A percentile compares a stretch with the other conserved stretches of the same genome.
phyloP scores from a whole-genome alignment of 139 green algal species.

The Auxenochlorella protothecoides region DNA sequence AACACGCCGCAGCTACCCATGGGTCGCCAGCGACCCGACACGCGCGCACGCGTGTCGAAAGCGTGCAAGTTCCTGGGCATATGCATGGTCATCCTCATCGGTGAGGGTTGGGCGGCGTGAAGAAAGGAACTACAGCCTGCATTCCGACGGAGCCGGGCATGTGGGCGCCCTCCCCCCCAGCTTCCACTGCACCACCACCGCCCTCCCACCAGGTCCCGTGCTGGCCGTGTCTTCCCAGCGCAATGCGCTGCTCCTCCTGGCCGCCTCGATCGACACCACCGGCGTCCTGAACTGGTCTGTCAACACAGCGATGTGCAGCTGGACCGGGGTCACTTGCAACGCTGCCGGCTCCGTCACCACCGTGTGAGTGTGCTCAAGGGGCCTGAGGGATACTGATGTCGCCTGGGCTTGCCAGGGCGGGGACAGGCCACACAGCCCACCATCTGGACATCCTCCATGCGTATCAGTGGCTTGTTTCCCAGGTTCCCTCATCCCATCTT shows the following conservation, averaged over 20 bases:
- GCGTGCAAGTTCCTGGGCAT: neutral
- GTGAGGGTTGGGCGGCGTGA: neutral
- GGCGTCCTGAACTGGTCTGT: neutral
- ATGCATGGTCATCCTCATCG: too few species aligned
- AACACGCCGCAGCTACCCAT: too few species aligned
- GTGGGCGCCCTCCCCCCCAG: too few species aligned
- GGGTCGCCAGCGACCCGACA: too few species aligned
- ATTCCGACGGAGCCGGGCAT: too few species aligned
- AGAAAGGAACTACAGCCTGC: neutral
- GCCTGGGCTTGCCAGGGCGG: neutral
- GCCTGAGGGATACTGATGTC: neutral
- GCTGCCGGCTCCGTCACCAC: conserved; percentile 1
- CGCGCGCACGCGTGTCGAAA: neutral
- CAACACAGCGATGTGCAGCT: conserved; percentile 1
- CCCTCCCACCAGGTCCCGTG: neutral
- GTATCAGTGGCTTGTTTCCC: neutral
- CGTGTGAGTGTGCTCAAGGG: neutral
- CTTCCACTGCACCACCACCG: too few species aligned
- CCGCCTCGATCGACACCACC: neutral
- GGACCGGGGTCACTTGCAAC: conserved; percentile 19
- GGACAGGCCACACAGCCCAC: neutral
- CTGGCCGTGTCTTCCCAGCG: neutral
- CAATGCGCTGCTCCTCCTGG: conserved; percentile 2
- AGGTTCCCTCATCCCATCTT: neutral
- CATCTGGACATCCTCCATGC: neutral